Percentiles rank a stretch among this genome's conserved stretches.
These are phyloP conservation scores for Xanthoceras sorbifolium DNA, from an alignment of 345 rosid genomes.

Conservation along the genomic window DNA sequence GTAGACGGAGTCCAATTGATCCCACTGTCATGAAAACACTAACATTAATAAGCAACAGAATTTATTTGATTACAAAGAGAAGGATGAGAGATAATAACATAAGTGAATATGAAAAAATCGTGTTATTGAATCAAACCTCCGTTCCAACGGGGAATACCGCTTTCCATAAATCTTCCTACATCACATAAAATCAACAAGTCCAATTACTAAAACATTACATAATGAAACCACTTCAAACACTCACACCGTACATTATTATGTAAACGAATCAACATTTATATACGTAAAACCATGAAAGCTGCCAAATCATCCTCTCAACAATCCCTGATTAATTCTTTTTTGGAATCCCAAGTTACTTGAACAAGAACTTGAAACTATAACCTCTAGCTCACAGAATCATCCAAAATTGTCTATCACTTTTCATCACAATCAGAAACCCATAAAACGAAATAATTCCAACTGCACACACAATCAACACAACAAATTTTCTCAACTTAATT, in stretches of 20 bases:
- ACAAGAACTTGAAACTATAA: neutral
- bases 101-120: conserved; percentile 4
- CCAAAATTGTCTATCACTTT: too few species aligned
- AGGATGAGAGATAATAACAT: neutral
- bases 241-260: neutral
- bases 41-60: conserved; percentile 18
- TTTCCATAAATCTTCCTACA: conserved; percentile 93
- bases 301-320: too few species aligned
- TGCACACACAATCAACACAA: too few species aligned
- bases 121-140: conserved; percentile 56
- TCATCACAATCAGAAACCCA: too few species aligned
- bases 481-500: neutral
- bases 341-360: too few species aligned
- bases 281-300: neutral
- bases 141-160: conserved; percentile 86
- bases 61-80: neutral
- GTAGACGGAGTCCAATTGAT: conserved; percentile 73
- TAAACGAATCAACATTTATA: neutral
- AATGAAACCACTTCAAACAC: conserved; percentile 1
- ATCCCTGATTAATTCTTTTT: too few species aligned
- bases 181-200: conserved; percentile 18
- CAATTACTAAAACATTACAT: conserved; percentile 2
- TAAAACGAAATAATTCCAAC: too few species aligned
- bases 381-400: neutral
- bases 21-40: conserved; percentile 65